Base-by-base conservation (phyloP, 441 rosid genomes). In the Dalechampia spathulata region DNA sequence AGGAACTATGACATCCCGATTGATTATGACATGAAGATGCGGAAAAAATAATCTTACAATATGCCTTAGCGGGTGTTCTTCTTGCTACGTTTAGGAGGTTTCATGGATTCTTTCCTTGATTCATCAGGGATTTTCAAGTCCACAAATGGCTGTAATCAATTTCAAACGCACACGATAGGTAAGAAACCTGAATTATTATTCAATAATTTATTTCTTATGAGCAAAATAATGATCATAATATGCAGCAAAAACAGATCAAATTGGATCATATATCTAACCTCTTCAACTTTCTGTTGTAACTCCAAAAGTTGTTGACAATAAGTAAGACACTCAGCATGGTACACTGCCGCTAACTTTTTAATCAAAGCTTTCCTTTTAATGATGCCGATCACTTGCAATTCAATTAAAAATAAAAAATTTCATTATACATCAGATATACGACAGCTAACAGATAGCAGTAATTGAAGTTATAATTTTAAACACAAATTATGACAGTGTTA, bases 281-380 rank as follows among this genome's bases (percentile, higher is more conserved):
- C 94, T 22, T 85, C 73, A 62, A 71, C 68, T 64, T 82, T 78
- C 49, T 74, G 81, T 60, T 92, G 96, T 6, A 86, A 85, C 42
- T 89, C 92, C 54, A 89, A 62, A 49, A 92, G 92, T 66, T 92
- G 81, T 55, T 77, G 88, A 65, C 92, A 86, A 68, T 80, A 79
- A 8, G 83, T 59, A 62, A 92, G 84, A 73, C 99, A 89, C 55
- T 89, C 84, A 0, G 82, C 75, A 36, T 89, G 96, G 64, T 85
- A 89, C 11, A 80, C 84, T 13, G 85, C 88, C 0, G 96, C 97
- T 67, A 89, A 63, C 49, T 86, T 91, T 66, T 89, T 89, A 57
- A 92, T 78, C 84, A 92, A 78, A 30, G 83, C 96, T 57, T 85
- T 92, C 74, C 98, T 86, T 63, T 86, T 88, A 59, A 88, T 92